Conservation (phyloP, 2,329 filamentous ascomycete species). For the Colletotrichum sp. region DNA sequence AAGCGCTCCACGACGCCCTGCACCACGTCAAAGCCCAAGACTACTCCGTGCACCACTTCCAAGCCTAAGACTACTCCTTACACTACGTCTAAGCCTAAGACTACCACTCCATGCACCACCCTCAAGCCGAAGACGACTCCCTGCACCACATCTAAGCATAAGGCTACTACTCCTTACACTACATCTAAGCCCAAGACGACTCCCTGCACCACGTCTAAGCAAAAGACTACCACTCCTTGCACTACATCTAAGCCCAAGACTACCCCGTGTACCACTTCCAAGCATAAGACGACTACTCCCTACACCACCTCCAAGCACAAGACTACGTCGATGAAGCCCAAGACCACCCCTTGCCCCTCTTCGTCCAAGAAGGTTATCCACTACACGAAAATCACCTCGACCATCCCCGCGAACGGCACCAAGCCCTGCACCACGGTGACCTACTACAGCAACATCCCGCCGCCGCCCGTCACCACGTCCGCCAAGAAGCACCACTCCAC, state of each 20-base stretch:
- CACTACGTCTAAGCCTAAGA: not conserved
- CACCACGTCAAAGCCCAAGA: not conserved
- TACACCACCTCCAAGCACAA: not conserved
- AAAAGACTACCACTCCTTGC: not conserved
- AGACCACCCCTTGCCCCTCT: not conserved
- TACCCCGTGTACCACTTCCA: not conserved
- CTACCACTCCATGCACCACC: not conserved
- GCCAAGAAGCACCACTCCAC: not conserved
- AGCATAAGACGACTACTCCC: not conserved
- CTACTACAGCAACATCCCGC: not conserved
- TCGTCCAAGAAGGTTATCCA: not conserved
- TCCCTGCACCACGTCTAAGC: not conserved
- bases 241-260: not conserved
- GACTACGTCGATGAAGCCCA: not conserved
- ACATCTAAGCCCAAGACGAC: not conserved
- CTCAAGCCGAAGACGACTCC: not conserved
- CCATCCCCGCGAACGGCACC: constrained; percentile 1
- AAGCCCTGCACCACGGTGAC: not conserved
- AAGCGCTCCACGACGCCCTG: not conserved
- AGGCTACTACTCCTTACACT: not conserved
- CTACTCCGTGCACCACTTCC: not conserved
- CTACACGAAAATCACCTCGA: not conserved
- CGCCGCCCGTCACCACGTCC: not conserved
- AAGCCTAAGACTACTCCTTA: not conserved
- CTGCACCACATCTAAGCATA: not conserved